Evolutionary conservation across 2,329 filamentous ascomycete species (phyloP), one percentile per base, ranked within the genome.

Genomic region (Byssochlamys sp.): DNA sequence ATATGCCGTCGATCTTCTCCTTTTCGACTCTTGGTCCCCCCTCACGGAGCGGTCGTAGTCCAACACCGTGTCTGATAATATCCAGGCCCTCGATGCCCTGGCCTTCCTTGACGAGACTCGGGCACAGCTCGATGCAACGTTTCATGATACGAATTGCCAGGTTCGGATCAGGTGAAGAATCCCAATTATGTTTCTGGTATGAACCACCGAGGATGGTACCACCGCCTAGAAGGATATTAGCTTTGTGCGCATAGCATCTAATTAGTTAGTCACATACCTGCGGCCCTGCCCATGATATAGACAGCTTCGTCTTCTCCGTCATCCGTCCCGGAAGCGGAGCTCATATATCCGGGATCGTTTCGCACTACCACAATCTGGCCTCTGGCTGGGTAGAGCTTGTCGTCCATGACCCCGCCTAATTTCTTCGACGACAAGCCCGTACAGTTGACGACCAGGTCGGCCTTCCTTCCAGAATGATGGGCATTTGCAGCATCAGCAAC

Each of bases 161-260:
- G 67, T 89, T 90, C 0, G 87, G 86, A 66, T 96, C 91, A 0
- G 87, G 85, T 62, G 86, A 81, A 39, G 84, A 81, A 63, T 94
- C 88, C 90, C 90, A 95, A 66, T 85, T 87, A 28, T 85, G 81
- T 65, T 87, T 83, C 70, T 91, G 86, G 66, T 95, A 89, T 52
- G 86, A 92, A 2, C 91, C 91, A n/a, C 91, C 91, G 2, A 96
- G 77, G 49, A 96, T 80, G 0, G 89, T 94, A 10, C 91, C 91
- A 24, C 91, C 91, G n/a, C 85, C 82, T 69, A 54, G 0, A 25
- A 52, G 12, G 4, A n/a, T 48, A 62, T 54, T 61, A 58, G 29
- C 48, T 11, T 50, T 14, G 50, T 45, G 7, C 29, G 11, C 19
- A 10, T 4, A 31, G 2, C 4, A 12, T 14, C 55, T 25, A 14